Base-by-base conservation (phyloP, 139 green algal species). In the Micractinium sp. region DNA sequence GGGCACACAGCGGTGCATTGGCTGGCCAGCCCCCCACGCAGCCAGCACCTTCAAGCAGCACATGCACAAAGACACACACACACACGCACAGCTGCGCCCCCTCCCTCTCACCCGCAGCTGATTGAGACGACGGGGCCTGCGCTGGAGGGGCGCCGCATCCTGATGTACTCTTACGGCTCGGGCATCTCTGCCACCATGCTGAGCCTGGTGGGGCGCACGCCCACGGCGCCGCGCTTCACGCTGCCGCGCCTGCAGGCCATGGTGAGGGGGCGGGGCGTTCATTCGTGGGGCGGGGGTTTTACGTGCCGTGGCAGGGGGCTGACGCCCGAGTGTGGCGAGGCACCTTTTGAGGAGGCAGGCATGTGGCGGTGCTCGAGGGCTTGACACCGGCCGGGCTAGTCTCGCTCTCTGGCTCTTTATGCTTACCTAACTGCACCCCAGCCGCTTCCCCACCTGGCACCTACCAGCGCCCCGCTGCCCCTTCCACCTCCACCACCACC, bases 141-240 rank as follows among this genome's bases (percentile, higher is more conserved):
- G 16, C 81, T 94, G 87, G 92, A 91, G 60, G 94, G 92, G 20
- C 82, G 88, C 53, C 89, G 93, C 25, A 36, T 98, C 22, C 86
- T 98, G 85, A 86, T 98, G 39, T 98, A 95, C 91, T 93, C 86
- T 23, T 98, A 97, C 78, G 96, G 96, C 78, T 97, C 94, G 18
- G 96, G 96, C 20, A 87, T 95, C 14, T 83, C 92, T 2, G 90
- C 94, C 4, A 86, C 90, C 25, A 86, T 97, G 61, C 94, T 98
- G 53, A 85, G 81, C 3, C 87, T 98, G 16, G 66, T 87, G 38
- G 94, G 81, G 1, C 90, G 93, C 20, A 61, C 67, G 35, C 38
- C 83, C 25, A 15, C 36, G 38, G 23, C 63, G 27, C 85, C 84
- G 33, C 71, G 88, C 41, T 95, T 95, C 67, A 80, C 85, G 31